Percentiles rank a stretch among this genome's conserved stretches.
phyloP scores from a whole-genome alignment of 2,329 filamentous ascomycete species.

The Talaromyces amestolkiae region DNA sequence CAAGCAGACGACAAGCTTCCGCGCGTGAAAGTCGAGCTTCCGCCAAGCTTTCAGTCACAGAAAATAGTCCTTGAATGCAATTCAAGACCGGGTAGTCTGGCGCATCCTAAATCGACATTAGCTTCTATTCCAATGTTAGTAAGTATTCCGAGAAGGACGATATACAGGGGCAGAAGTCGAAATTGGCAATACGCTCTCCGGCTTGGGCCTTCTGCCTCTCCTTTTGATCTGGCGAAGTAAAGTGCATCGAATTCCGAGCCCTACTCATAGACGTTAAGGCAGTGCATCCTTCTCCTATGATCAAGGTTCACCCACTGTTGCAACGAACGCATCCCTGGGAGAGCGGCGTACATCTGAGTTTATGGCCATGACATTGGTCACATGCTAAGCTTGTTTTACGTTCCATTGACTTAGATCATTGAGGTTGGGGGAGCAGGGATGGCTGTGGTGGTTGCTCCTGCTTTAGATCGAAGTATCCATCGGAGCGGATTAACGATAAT shows the following conservation, averaged over 20 bases:
- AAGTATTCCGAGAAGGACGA: not conserved
- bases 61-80: not conserved
- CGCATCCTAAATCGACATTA: not conserved
- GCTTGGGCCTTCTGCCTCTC: not conserved
- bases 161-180: not conserved
- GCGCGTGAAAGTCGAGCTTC: not conserved
- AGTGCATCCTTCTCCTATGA: not conserved
- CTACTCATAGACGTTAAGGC: not conserved
- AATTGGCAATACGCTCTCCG: not conserved
- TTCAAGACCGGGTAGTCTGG: constrained; percentile 1
- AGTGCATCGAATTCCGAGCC: constrained; percentile 4
- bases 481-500: constrained; percentile 1
- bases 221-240: not conserved
- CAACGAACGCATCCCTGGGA: constrained; percentile 3
- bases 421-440: not conserved
- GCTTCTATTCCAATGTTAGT: not conserved
- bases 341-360: not conserved
- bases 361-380: constrained; percentile 3
- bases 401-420: constrained; percentile 2
- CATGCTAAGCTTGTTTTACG: constrained; percentile 1
- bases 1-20: constrained; percentile 5
- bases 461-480: not conserved
- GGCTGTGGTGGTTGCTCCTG: not conserved
- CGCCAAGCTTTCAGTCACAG: not conserved
- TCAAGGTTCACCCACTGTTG: not conserved